Base-by-base conservation (phyloP, 2,329 filamentous ascomycete genomes). In the Periconia macrospinosa region DNA sequence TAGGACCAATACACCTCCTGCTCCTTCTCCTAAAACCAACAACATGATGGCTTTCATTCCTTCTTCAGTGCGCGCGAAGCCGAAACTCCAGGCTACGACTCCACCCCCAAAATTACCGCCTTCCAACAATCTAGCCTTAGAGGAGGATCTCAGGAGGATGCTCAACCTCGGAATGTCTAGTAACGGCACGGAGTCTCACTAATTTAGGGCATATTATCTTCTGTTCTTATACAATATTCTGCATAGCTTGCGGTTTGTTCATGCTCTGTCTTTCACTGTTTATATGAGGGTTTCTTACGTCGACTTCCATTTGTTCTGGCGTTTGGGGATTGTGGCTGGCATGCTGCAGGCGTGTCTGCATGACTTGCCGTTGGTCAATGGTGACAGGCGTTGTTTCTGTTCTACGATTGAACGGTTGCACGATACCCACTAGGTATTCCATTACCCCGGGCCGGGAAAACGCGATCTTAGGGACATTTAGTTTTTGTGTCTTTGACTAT, bases 111-210 rank as follows among this genome's bases (percentile, higher is more conserved):
- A 49, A 40, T 54, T 60, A 7, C 50, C 59, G 14, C 42, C 43
- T 30, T 47, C 54, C 37, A 57, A 69, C 51, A 61, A 61, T 7
- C 56, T 62, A 52, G 58, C 68, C 57, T 56, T 73, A 50, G 70
- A 72, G 60, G 65, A 72, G 59, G 63, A 73, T 52, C 59, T 73
- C 45, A 73, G 72, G 59, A 69, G 69, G 27, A 56, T 73, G 60
- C 68, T 73, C 47, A 73, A 73, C 51, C 53, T 73, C 33, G 65
- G 60, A 35, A 61, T 64, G 40, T 57, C 53, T 20, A 53, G 59
- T 17, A 58, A 63, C 52, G 64, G 65, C 43, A 61, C 58, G 48
- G 71, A 67, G 49, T 48, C 47, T 48, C 55, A 51, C 47, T 47
- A 51, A 53, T 49, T 54, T 48, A 19, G 30, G 47, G 17, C 10